Percentiles rank a stretch among this genome's conserved stretches.
These are phyloP conservation scores for Acephala macrosclerotiorum DNA, from an alignment of 2,329 filamentous ascomycete genomes.

Conservation along the genomic window DNA sequence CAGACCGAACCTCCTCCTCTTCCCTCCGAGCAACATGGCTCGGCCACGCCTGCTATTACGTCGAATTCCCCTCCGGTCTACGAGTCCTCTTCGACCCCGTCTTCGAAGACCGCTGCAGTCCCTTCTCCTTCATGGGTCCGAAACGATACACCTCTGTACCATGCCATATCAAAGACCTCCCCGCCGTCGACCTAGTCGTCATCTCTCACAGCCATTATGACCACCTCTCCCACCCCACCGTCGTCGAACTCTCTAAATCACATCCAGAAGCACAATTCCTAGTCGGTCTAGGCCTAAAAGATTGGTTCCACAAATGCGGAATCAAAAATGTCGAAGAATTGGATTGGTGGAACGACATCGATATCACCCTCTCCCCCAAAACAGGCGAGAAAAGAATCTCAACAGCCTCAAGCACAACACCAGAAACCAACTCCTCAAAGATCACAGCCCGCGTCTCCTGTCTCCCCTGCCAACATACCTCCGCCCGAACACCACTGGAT, in stretches of 20 bases:
- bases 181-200: conserved; percentile 71
- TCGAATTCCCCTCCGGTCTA: conserved; percentile 87
- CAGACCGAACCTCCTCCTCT: conserved; percentile 54
- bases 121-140: conserved; percentile 73
- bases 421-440: conserved; percentile 45
- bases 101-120: conserved; percentile 86
- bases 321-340: conserved; percentile 83
- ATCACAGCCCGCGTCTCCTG: conserved; percentile 79
- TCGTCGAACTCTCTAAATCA: conserved; percentile 72
- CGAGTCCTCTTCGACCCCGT: conserved; percentile 94
- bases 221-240: conserved; percentile 80
- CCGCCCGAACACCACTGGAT: conserved; percentile 70
- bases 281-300: conserved; percentile 81
- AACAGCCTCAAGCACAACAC: conserved; percentile 41
- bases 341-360: conserved; percentile 92
- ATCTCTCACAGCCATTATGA: conserved; percentile 79
- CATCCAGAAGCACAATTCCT: conserved; percentile 88
- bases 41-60: conserved; percentile 91
- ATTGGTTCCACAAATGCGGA: conserved; percentile 78
- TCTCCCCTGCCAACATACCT: conserved; percentile 85
- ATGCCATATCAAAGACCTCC: conserved; percentile 80
- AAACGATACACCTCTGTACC: conserved; percentile 81
- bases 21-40: conserved; percentile 90
- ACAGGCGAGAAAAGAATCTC: conserved; percentile 40
- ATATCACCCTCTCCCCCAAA: conserved; percentile 67